phyloP scores from a whole-genome alignment of 345 rosid species.

The Anastatica hierochuntica region DNA sequence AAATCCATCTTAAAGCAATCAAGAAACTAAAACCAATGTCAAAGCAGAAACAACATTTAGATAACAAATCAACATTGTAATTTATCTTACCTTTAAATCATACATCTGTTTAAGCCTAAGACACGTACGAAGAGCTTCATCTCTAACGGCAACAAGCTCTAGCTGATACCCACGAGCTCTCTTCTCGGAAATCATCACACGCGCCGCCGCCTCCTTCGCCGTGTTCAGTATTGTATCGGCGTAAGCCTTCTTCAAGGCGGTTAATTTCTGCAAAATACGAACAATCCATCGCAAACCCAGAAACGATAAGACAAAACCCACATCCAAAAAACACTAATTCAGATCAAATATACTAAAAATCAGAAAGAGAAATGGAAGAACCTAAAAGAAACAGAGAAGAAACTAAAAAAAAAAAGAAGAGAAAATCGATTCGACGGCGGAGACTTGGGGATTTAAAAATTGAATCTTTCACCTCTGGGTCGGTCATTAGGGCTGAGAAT shows the following conservation, averaged over 20 bases:
- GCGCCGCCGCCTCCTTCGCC: conserved; percentile 88
- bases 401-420: background rate
- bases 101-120: conserved; percentile 73
- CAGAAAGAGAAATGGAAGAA: conserved; percentile 2
- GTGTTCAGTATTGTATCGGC: conserved; percentile 85
- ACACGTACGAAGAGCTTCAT: conserved; percentile 66
- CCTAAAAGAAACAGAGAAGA: conserved; percentile 26
- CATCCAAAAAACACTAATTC: background rate
- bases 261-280: conserved; percentile 42
- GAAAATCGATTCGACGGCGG: too few relatives aligned
- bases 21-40: background rate
- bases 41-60: too few relatives aligned
- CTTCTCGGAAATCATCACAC: conserved; percentile 75
- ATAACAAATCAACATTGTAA: too few relatives aligned
- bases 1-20: too few relatives aligned
- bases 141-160: conserved; percentile 61
- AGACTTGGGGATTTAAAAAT: too few relatives aligned
- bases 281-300: conserved; percentile 21
- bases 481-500: conserved; percentile 24
- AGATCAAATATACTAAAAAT: conserved; percentile 4
- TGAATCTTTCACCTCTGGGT: conserved; percentile 22
- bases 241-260: conserved; percentile 87
- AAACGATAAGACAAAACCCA: conserved; percentile 18
- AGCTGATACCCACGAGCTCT: conserved; percentile 54
- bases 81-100: conserved; percentile 67